A percentile compares a stretch with the other conserved stretches of the same genome.
Conservation (phyloP, 1,284 basidiomycete genomes). For the Cryptococcus hybrid region DNA sequence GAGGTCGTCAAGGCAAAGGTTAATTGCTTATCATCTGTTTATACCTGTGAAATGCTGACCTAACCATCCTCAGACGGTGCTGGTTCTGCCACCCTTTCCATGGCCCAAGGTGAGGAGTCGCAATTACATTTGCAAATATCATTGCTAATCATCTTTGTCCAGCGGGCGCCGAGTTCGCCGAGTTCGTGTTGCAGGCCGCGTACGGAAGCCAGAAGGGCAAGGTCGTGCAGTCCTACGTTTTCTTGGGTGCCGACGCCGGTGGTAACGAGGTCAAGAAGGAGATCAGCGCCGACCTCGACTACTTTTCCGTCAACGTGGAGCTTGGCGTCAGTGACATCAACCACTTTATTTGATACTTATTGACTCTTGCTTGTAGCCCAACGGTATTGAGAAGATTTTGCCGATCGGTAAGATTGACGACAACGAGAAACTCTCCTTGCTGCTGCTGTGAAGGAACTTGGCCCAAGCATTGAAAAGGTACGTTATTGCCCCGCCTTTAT, state of each 20-base stretch:
- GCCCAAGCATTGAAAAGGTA: slow-evolving; percentile 56
- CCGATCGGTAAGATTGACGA: slow-evolving; percentile 55
- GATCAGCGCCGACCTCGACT: slow-evolving; percentile 60
- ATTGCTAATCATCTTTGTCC: neutral
- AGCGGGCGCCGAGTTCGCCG: slow-evolving; percentile 84
- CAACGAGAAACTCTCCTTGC: slow-evolving; percentile 54
- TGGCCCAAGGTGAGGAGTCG: slow-evolving; percentile 67
- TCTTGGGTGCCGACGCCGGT: slow-evolving; percentile 59
- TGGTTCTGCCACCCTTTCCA: slow-evolving; percentile 84
- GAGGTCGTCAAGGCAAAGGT: slow-evolving; percentile 57
- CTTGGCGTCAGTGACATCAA: slow-evolving; percentile 66
- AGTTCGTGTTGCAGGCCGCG: slow-evolving; percentile 76
- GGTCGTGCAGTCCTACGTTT: slow-evolving; percentile 81
- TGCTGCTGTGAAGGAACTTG: slow-evolving; percentile 55
- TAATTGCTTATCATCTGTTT: slow-evolving; percentile 1
- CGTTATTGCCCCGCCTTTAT: neutral
- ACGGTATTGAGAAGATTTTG: slow-evolving; percentile 57
- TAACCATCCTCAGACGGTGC: slow-evolving; percentile 76
- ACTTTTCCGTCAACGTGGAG: slow-evolving; percentile 87
- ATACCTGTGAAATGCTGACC: slow-evolving; percentile 48
- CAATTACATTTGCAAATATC: neutral
- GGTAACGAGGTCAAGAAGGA: slow-evolving; percentile 50
- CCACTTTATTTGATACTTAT: neutral
- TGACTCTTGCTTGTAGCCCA: slow-evolving; percentile 26
- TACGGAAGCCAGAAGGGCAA: slow-evolving; percentile 78